A percentile compares a stretch with the other conserved stretches of the same genome.
These are phyloP conservation scores for Pseudogymnoascus sp. DNA, from an alignment of 2,329 filamentous ascomycete species.

Conservation along the genomic window DNA sequence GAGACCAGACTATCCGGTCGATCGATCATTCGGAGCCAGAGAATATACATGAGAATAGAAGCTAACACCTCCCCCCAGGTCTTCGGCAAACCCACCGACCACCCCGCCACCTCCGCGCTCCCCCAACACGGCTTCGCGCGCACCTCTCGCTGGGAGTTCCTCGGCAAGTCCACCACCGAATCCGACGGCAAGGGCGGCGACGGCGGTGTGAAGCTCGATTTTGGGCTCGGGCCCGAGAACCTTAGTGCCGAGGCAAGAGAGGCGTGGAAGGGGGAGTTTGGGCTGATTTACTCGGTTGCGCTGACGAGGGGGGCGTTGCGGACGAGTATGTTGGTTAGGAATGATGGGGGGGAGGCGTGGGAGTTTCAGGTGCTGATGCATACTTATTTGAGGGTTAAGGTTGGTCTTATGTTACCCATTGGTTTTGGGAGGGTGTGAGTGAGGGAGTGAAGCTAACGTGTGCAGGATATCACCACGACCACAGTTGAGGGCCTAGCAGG, in stretches of 20 bases:
- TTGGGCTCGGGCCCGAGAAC: slow-evolving; percentile 72
- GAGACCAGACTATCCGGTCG: neutral
- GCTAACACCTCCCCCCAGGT: slow-evolving; percentile 43
- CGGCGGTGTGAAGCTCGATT: slow-evolving; percentile 84
- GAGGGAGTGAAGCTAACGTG: slow-evolving; percentile 12
- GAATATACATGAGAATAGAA: neutral
- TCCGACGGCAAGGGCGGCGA: slow-evolving; percentile 45
- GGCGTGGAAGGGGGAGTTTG: slow-evolving; percentile 82
- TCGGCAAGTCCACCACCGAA: slow-evolving; percentile 77
- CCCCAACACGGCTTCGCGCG: slow-evolving; percentile 95
- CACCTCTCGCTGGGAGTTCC: slow-evolving; percentile 83
- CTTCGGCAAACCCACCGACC: slow-evolving; percentile 74
- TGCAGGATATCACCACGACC: slow-evolving; percentile 70
- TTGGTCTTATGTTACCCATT: slow-evolving; percentile 37
- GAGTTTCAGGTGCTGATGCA: slow-evolving; percentile 91
- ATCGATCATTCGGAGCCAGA: neutral
- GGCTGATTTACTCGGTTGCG: slow-evolving; percentile 87
- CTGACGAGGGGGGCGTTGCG: slow-evolving; percentile 66
- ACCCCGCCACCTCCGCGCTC: slow-evolving; percentile 70
- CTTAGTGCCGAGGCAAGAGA: slow-evolving; percentile 61
- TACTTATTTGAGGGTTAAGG: slow-evolving; percentile 77
- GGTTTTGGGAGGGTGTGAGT: neutral
- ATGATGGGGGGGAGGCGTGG: slow-evolving; percentile 74
- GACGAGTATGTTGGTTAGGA: slow-evolving; percentile 80
- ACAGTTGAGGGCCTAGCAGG: slow-evolving; percentile 69